Base-by-base conservation (phyloP, 768 basidiomycete genomes). In the Tricholoma sp. region DNA sequence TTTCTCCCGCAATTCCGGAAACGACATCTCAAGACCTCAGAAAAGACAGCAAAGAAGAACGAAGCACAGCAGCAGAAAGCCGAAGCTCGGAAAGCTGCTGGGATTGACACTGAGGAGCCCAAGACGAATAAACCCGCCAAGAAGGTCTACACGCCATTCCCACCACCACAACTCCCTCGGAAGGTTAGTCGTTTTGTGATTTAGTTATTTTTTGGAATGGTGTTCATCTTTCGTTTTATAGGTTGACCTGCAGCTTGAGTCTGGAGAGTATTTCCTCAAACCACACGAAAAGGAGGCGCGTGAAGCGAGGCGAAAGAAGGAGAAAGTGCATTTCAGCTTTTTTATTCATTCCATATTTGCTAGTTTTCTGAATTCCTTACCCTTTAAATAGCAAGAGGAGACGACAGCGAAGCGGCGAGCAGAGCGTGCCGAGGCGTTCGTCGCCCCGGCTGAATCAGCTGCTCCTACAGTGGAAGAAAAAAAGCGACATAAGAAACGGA, bases 131-230 rank as follows among this genome's bases (percentile, higher is more conserved):
- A 53, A 63, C 76, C 75, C 18, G 79, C 83, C 63, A 96, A 95
- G 83, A 96, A 96, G 70, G 79, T 85, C 13, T 98, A 98, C 72
- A 98, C 97, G n/a, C 97, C 97, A 1, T 99, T 98, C 83, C 97
- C 97, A 36, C 97, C 97, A 32, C 76, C 95, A 7, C 97, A 98
- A 67, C 80, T 83, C 57, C 96, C 95, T 36, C 86, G 93, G 63
- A 98, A 98, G 80, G 91, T 91, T 63, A 44, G 52, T 13, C 17
- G 29, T 18, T 45, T 54, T 49, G 28, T 49, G 17, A 32, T 55
- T 18, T 15, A 39, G 29, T 20, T 48, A 13, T 34, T 28, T 53
- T 11, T 18, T 52, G 10, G 52, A 4, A 11, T 13, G 32, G 47
- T 47, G 36, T 56, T 29, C 32, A 57, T 2, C 49, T 52, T 24